Evolutionary conservation across 2,329 filamentous ascomycete genomes (phyloP).

Genomic region (Tympanopsis confertula): DNA sequence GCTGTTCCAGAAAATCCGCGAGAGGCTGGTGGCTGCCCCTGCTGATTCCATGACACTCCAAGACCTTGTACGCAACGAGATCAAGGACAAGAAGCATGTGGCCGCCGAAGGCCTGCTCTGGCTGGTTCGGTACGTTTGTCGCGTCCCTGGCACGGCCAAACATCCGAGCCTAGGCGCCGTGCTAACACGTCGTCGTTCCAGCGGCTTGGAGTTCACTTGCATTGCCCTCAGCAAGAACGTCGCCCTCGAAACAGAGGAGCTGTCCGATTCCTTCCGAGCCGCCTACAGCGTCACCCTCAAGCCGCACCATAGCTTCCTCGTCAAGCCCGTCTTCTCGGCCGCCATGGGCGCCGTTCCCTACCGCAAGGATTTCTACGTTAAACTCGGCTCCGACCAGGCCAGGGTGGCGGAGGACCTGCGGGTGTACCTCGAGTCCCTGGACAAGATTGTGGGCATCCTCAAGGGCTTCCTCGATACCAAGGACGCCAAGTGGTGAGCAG

Average conservation of each 20-base stretch:
- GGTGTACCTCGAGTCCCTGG: slow-evolving; percentile 41
- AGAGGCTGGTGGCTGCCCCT: slow-evolving; percentile 45
- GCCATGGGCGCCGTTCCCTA: slow-evolving; percentile 59
- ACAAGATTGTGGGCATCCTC: slow-evolving; percentile 42
- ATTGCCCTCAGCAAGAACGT: slow-evolving; percentile 50
- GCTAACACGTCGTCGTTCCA: slow-evolving; percentile 15
- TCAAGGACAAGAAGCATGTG: slow-evolving; percentile 48
- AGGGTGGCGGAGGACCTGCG: slow-evolving; percentile 35
- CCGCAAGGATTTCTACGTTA: slow-evolving; percentile 52
- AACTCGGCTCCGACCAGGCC: slow-evolving; percentile 37
- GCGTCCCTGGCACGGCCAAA: slow-evolving; percentile 4
- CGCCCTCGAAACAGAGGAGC: slow-evolving; percentile 36
- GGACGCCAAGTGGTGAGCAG: slow-evolving; percentile 13
- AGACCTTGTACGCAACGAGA: slow-evolving; percentile 46
- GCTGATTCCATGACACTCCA: slow-evolving; percentile 48
- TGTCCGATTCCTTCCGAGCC: slow-evolving; percentile 48
- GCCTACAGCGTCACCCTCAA: slow-evolving; percentile 55
- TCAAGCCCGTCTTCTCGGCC: slow-evolving; percentile 56
- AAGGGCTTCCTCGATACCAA: slow-evolving; percentile 40
- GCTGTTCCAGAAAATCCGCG: slow-evolving; percentile 43
- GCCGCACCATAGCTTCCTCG: slow-evolving; percentile 49
- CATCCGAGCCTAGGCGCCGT: background rate
- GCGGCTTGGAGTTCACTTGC: slow-evolving; percentile 56
- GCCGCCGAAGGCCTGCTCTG: slow-evolving; percentile 55
- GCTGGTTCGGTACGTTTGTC: slow-evolving; percentile 39